These are phyloP conservation scores for Chlorella sorokiniana DNA, from an alignment of 139 green algal species.

Conservation along the genomic window DNA sequence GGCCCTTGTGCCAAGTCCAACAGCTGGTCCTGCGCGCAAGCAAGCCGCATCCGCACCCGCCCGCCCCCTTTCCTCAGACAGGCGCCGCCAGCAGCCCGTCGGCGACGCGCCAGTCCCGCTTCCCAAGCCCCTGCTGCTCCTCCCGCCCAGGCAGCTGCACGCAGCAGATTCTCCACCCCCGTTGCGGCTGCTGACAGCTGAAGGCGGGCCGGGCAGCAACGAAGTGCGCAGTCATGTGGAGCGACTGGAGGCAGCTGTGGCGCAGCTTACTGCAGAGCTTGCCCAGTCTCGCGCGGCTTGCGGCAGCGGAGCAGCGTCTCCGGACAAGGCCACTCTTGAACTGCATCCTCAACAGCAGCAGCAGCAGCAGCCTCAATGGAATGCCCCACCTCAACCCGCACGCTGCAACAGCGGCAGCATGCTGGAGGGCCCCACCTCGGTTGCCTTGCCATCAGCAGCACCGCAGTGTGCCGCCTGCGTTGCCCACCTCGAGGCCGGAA, in stretches of 20 bases:
- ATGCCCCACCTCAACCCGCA: too few relatives aligned
- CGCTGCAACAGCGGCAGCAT: too few relatives aligned
- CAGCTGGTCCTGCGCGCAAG: neutral
- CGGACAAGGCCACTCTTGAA: neutral
- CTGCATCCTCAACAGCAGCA: neutral
- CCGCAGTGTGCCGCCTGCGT: too few relatives aligned
- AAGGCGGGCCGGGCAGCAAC: neutral
- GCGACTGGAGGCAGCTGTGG: constrained; percentile 10
- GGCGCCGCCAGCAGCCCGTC: neutral
- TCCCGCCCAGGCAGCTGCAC: neutral
- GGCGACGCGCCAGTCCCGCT: too few relatives aligned
- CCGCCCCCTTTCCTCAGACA: neutral
- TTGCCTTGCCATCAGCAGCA: neutral
- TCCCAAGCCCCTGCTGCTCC: neutral
- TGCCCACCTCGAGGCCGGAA: too few relatives aligned
- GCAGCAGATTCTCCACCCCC: neutral
- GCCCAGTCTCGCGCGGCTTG: neutral
- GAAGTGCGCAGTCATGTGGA: neutral
- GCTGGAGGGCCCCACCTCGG: too few relatives aligned
- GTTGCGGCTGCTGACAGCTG: constrained; percentile 21
- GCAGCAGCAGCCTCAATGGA: neutral
- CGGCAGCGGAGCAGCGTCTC: neutral
- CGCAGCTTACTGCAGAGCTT: constrained; percentile 21
- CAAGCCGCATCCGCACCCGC: neutral
- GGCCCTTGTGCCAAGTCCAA: neutral